Conservation (phyloP, 2,329 filamentous ascomycete species). For the Tolypocladium inflatum region DNA sequence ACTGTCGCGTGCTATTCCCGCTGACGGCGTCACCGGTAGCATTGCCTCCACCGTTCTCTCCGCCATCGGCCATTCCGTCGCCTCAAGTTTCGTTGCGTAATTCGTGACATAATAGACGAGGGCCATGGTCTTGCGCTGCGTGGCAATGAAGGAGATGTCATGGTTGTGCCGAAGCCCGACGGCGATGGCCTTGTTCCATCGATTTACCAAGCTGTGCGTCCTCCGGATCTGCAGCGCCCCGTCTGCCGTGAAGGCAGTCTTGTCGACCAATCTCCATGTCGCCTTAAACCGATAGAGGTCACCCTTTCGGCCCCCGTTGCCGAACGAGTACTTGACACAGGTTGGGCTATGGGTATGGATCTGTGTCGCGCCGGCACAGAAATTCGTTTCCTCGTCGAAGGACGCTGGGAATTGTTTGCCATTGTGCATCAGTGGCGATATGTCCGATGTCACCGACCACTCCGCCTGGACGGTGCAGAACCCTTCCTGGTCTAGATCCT, state of each 20-base stretch:
- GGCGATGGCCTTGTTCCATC: not conserved
- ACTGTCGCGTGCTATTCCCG: too few relatives aligned
- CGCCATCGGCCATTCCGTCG: too few relatives aligned
- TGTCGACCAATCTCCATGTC: not conserved
- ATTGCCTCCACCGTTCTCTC: too few relatives aligned
- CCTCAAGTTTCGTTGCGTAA: slow-evolving; percentile 1
- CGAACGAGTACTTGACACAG: not conserved
- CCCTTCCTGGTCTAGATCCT: not conserved
- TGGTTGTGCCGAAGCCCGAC: not conserved
- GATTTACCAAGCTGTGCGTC: not conserved
- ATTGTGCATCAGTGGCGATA: not conserved
- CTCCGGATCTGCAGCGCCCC: not conserved
- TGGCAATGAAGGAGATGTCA: not conserved
- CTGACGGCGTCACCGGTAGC: too few relatives aligned
- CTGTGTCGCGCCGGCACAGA: not conserved
- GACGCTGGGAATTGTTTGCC: not conserved
- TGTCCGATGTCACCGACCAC: not conserved
- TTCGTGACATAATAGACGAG: slow-evolving; percentile 1
- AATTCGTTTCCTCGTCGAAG: not conserved
- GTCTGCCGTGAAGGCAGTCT: not conserved
- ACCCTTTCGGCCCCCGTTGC: not conserved
- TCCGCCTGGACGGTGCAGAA: not conserved
- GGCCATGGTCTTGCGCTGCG: not conserved
- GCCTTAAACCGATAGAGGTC: not conserved
- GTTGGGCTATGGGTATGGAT: not conserved